Conservation (phyloP, 139 green algal genomes). For the Ettlia oleoabundans region DNA sequence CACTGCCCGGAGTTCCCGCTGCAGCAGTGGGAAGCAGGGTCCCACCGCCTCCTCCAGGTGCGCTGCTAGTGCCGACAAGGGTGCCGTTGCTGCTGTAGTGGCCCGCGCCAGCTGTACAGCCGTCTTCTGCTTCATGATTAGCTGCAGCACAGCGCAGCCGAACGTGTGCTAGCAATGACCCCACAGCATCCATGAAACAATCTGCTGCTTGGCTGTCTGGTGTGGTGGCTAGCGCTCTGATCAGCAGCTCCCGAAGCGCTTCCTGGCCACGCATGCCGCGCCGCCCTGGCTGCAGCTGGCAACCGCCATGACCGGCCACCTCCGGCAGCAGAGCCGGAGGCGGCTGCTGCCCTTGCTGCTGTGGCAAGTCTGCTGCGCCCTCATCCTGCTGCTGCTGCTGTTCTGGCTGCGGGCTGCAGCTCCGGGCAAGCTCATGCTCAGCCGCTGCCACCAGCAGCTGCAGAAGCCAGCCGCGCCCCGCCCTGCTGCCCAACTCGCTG, state of each 20-base stretch:
- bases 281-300: constrained; percentile 30
- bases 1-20: not conserved
- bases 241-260: constrained; percentile 26
- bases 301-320: not conserved
- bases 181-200: constrained; percentile 38
- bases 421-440: not conserved
- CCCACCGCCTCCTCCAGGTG: no score
- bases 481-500: constrained; percentile 20
- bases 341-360: not conserved
- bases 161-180: constrained; percentile 15
- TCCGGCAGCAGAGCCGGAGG: constrained; percentile 27
- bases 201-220: constrained; percentile 26
- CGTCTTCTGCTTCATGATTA: not conserved
- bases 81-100: not conserved
- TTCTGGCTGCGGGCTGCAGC: not conserved
- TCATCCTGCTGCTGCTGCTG: not conserved
- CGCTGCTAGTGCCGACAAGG: no score
- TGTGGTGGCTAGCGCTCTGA: constrained; percentile 26
- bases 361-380: not conserved
- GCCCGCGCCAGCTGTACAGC: not conserved
- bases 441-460: constrained; percentile 33
- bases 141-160: constrained; percentile 19
- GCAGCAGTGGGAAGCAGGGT: no score
- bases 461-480: constrained; percentile 35
- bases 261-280: constrained; percentile 26